Evolutionary conservation across 306 rosid genomes (phyloP).

Genomic region (Ormosia semicastrata): DNA sequence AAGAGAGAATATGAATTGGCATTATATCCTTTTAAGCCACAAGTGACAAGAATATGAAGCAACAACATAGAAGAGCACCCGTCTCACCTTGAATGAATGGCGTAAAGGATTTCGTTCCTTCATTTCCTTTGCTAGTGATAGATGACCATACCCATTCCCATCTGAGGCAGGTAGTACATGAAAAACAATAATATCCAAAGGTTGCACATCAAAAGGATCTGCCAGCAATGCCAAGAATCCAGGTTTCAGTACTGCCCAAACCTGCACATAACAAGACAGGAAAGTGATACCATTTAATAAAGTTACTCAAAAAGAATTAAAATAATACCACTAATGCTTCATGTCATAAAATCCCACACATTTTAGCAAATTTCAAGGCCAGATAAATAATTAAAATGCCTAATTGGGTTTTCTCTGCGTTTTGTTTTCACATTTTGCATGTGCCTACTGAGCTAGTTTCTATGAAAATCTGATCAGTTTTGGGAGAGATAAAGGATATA

Average conservation of each 20-base stretch:
- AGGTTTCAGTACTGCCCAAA: slow-evolving; percentile 97
- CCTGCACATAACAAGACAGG: slow-evolving; percentile 51
- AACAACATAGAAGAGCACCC: slow-evolving; percentile 24
- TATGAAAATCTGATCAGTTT: background rate
- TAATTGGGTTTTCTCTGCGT: background rate
- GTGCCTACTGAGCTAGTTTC: background rate
- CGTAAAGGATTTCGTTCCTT: slow-evolving; percentile 89
- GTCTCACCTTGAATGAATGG: slow-evolving; percentile 77
- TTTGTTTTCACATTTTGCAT: background rate
- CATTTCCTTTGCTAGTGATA: slow-evolving; percentile 75
- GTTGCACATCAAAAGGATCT: slow-evolving; percentile 83
- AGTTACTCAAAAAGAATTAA: background rate
- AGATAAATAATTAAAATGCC: background rate
- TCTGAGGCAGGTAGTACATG: slow-evolving; percentile 82
- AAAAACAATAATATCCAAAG: slow-evolving; percentile 88
- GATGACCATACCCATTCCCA: slow-evolving; percentile 82
- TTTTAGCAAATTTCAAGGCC: slow-evolving; percentile 4
- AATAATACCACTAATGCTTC: slow-evolving; percentile 8
- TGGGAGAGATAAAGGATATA: background rate
- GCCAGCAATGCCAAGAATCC: slow-evolving; percentile 95
- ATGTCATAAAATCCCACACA: background rate
- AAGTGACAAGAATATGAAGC: background rate
- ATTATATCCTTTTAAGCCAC: slow-evolving; percentile 15
- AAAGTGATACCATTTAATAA: background rate
- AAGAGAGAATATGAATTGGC: slow-evolving; percentile 9